These are phyloP conservation scores for Nothophaeocryptopus gaeumannii DNA, from an alignment of 2,329 filamentous ascomycete genomes.

Conservation along the genomic window DNA sequence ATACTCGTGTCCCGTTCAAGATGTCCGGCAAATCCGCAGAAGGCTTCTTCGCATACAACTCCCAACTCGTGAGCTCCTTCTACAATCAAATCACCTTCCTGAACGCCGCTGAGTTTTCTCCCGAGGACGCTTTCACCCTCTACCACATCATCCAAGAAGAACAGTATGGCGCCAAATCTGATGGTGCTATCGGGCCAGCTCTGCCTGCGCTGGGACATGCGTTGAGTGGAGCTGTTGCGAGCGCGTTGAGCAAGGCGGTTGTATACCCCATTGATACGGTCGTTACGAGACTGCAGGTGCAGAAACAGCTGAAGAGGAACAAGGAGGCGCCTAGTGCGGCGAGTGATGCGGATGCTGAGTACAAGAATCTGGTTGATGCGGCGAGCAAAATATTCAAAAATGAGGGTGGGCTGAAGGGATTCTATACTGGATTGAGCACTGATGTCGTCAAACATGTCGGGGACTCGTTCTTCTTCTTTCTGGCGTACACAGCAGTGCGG, in stretches of 20 bases:
- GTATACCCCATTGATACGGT: slow-evolving; percentile 81
- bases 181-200: slow-evolving; percentile 38
- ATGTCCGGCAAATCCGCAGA: slow-evolving; percentile 18
- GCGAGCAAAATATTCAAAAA: slow-evolving; percentile 66
- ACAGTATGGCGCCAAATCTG: slow-evolving; percentile 10
- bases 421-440: slow-evolving; percentile 55
- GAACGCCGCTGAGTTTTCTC: slow-evolving; percentile 21
- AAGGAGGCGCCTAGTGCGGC: slow-evolving; percentile 34
- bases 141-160: slow-evolving; percentile 30
- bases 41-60: slow-evolving; percentile 24
- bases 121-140: slow-evolving; percentile 32
- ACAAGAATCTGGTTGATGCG: slow-evolving; percentile 66
- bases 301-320: slow-evolving; percentile 55
- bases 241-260: slow-evolving; percentile 72
- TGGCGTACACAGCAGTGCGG: slow-evolving; percentile 66
- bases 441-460: slow-evolving; percentile 50
- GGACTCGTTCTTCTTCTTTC: slow-evolving; percentile 83
- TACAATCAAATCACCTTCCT: slow-evolving; percentile 14
- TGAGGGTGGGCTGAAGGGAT: slow-evolving; percentile 67
- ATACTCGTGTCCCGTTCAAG: slow-evolving; percentile 9
- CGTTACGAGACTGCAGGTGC: slow-evolving; percentile 77
- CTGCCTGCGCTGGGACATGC: slow-evolving; percentile 79
- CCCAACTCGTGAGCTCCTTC: slow-evolving; percentile 25
- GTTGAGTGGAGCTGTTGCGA: slow-evolving; percentile 72
- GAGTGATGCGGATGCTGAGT: slow-evolving; percentile 47